phyloP scores from a whole-genome alignment of 2,329 filamentous ascomycete genomes.

The Venturia pyrina region DNA sequence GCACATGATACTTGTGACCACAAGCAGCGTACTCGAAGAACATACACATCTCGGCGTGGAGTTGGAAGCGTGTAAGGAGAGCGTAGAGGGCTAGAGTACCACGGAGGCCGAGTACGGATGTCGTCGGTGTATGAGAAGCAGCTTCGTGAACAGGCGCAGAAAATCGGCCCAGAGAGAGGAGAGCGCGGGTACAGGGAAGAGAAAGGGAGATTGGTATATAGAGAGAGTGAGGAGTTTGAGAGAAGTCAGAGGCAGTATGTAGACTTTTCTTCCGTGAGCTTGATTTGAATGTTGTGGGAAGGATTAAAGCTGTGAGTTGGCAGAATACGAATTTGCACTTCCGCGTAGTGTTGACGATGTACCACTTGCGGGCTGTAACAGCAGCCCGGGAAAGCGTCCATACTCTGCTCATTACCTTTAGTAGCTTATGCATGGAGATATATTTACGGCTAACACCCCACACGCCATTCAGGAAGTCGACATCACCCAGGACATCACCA shows the following conservation, averaged over 20 bases:
- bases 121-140: background rate
- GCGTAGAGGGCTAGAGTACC: background rate
- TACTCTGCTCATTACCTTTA: background rate
- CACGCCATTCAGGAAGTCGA: background rate
- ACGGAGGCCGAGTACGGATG: background rate
- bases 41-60: background rate
- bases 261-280: background rate
- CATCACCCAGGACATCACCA: constrained; percentile 18
- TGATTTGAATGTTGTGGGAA: background rate
- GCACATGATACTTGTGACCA: background rate
- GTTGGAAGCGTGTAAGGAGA: background rate
- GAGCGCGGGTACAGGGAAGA: background rate
- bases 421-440: background rate
- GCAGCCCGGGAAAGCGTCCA: background rate
- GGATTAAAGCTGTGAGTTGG: background rate
- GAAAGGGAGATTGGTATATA: background rate
- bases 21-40: background rate
- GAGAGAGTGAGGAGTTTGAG: background rate
- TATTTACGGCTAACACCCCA: background rate
- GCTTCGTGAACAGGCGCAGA: background rate
- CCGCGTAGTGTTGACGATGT: background rate
- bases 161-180: background rate
- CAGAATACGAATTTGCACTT: background rate
- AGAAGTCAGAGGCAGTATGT: background rate
- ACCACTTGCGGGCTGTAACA: background rate